These are phyloP conservation scores for Rhodomyrtus tomentosa DNA, from an alignment of 345 rosid species.

Conservation along the genomic window DNA sequence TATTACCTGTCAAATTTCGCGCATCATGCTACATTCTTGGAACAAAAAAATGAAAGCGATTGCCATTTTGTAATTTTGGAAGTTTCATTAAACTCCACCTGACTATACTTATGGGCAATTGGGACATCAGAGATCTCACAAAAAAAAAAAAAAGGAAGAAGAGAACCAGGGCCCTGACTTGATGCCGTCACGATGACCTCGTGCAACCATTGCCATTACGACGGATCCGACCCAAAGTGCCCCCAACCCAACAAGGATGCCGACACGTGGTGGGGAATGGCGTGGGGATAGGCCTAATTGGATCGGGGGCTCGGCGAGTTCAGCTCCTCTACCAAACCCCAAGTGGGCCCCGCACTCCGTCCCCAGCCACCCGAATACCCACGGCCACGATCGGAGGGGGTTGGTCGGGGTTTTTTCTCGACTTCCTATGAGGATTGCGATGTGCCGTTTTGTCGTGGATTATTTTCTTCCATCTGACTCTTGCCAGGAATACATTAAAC, in stretches of 20 bases:
- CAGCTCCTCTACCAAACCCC: neutral
- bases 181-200: neutral
- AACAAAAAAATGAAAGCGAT: fast-evolving
- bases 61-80: no score
- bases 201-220: neutral
- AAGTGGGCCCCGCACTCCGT: neutral
- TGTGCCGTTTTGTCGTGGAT: no score
- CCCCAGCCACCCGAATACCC: neutral
- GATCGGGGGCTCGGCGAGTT: neutral
- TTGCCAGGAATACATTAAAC: no score
- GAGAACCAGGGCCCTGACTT: neutral
- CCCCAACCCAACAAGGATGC: neutral
- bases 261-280: neutral
- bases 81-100: neutral
- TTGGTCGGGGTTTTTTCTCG: neutral
- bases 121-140: neutral
- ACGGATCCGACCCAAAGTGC: neutral
- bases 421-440: neutral
- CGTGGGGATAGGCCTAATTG: neutral
- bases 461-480: no score
- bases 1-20: neutral
- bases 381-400: neutral
- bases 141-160: no score
- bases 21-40: neutral
- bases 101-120: neutral